Conservation (phyloP, 129 eudicot genomes). For the Silybum marianum region DNA sequence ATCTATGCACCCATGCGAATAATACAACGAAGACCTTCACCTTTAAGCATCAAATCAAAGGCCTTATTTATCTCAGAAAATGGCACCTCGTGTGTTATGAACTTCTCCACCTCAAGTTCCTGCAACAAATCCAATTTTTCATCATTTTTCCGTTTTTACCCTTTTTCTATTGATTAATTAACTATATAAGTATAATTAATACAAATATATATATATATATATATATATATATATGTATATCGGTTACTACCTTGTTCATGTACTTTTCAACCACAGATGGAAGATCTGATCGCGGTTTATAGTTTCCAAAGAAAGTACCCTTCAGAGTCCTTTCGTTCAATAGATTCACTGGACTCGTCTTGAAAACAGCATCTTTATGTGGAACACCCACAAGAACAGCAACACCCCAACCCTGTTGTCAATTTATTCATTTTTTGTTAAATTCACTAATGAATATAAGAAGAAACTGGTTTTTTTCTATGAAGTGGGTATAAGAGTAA, state of each 20-base stretch:
- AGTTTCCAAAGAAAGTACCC: conserved; percentile 83
- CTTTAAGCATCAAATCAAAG: conserved; percentile 54
- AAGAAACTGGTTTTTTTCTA: no score
- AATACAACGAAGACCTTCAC: conserved; percentile 68
- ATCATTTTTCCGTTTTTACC: no score
- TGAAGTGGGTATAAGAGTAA: neutral
- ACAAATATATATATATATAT: no score
- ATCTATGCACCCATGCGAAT: conserved; percentile 41
- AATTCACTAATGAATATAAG: no score
- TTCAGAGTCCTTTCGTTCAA: conserved; percentile 75
- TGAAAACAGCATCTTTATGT: conserved; percentile 61
- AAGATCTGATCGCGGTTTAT: conserved; percentile 68
- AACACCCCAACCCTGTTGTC: conserved; percentile 75
- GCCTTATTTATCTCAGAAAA: conserved; percentile 71
- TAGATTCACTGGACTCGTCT: conserved; percentile 66
- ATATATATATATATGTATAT: no score
- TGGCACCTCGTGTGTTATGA: conserved; percentile 62
- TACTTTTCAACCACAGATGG: conserved; percentile 74
- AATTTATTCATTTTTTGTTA: no score
- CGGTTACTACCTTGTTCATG: conserved; percentile 70
- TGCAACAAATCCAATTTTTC: conserved; percentile 4
- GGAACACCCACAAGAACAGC: conserved; percentile 77
- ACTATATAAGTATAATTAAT: no score
- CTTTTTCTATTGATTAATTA: no score
- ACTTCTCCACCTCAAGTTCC: conserved; percentile 71